Percentiles rank a stretch among this genome's conserved stretches.
phyloP scores from a whole-genome alignment of 306 rosid genomes.

The Clitoria ternatea region DNA sequence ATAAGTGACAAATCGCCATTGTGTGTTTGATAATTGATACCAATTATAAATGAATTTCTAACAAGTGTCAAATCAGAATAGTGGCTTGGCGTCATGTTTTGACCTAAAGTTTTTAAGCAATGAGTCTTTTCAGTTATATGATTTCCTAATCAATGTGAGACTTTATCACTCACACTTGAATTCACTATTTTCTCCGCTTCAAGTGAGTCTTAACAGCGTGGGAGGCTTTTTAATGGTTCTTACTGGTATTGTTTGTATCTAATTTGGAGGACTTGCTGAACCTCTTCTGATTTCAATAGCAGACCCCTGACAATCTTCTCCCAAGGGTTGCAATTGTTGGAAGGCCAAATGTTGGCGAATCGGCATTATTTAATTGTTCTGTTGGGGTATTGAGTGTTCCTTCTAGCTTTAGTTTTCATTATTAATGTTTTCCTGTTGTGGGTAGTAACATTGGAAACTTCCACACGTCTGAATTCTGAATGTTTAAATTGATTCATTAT shows the following conservation, averaged over 20 bases:
- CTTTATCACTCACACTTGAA: background rate
- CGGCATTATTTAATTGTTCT: constrained; percentile 88
- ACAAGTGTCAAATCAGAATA: background rate
- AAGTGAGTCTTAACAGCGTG: background rate
- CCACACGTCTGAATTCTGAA: background rate
- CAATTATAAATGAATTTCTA: no score
- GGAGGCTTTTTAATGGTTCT: background rate
- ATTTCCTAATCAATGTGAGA: background rate
- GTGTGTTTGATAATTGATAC: background rate
- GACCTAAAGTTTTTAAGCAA: background rate
- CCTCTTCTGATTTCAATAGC: constrained; percentile 31
- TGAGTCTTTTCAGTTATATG: background rate
- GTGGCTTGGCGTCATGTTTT: no score
- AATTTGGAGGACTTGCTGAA: constrained; percentile 29
- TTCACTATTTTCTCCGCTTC: background rate
- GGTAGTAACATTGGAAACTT: constrained; percentile 18
- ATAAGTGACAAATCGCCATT: background rate
- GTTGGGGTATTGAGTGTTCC: constrained; percentile 63
- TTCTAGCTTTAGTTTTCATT: constrained; percentile 21
- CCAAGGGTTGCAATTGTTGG: constrained; percentile 86
- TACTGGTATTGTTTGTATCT: background rate
- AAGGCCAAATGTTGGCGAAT: constrained; percentile 96
- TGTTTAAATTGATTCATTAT: background rate
- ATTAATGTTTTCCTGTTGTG: constrained; percentile 3
- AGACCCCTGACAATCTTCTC: constrained; percentile 89